phyloP scores from a whole-genome alignment of 2,329 filamentous ascomycete genomes.

The Incumbomyces lentus region DNA sequence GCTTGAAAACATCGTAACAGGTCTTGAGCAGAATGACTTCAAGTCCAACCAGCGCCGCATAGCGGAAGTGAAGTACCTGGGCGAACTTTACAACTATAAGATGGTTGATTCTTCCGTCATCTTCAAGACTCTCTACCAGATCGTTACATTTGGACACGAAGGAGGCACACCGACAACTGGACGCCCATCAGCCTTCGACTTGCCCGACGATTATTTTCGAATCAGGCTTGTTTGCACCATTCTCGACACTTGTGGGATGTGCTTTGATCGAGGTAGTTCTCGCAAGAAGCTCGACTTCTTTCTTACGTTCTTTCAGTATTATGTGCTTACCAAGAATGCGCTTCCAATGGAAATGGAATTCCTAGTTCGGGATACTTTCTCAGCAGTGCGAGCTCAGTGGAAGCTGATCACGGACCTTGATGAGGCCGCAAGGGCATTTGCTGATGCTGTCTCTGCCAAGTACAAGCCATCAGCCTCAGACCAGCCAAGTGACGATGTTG shows the following conservation, averaged over 20 bases:
- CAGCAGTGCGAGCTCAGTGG: constrained; percentile 80
- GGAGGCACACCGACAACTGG: constrained; percentile 72
- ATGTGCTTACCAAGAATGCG: constrained; percentile 79
- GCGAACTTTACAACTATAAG: constrained; percentile 94
- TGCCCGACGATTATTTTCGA: constrained; percentile 91
- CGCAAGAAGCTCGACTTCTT: constrained; percentile 99
- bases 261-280: constrained; percentile 83
- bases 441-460: constrained; percentile 79
- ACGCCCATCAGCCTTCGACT: constrained; percentile 65
- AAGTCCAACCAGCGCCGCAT: constrained; percentile 92
- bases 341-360: constrained; percentile 97
- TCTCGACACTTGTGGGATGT: constrained; percentile 90
- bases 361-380: constrained; percentile 84
- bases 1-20: constrained; percentile 75
- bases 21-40: constrained; percentile 92
- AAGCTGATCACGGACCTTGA: constrained; percentile 70
- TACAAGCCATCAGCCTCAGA: constrained; percentile 70
- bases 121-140: constrained; percentile 89
- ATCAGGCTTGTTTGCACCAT: constrained; percentile 82
- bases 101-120: constrained; percentile 92
- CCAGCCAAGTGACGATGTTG: constrained; percentile 60
- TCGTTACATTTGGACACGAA: constrained; percentile 83
- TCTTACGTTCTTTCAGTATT: constrained; percentile 88
- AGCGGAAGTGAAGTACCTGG: constrained; percentile 90
- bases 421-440: constrained; percentile 74